A percentile compares a stretch with the other conserved stretches of the same genome.
Conservation (phyloP, 148 eudicot species). For the Silene uniflora region DNA sequence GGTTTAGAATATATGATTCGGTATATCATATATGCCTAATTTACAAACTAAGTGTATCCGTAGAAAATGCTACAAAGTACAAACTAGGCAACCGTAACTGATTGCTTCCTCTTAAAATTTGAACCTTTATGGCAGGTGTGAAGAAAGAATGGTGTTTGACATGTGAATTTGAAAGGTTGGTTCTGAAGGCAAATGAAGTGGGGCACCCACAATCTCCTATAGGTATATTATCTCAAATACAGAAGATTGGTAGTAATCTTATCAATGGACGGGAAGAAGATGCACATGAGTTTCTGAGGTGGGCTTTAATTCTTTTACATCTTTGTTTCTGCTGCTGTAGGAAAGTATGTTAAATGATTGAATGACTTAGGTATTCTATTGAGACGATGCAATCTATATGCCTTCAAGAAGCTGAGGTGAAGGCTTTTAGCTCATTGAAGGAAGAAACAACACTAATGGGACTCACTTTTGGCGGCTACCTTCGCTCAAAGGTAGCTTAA, state of each 20-base stretch:
- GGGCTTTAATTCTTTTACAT: background rate
- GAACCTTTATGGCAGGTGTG: constrained; percentile 37
- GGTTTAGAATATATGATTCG: no score
- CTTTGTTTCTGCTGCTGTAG: constrained; percentile 1
- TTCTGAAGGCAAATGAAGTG: constrained; percentile 53
- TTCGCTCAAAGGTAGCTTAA: constrained; percentile 67
- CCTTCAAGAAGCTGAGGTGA: constrained; percentile 56
- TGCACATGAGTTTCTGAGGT: constrained; percentile 91
- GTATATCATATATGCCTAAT: no score
- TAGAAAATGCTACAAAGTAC: no score
- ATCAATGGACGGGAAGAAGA: constrained; percentile 79
- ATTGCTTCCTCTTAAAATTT: background rate
- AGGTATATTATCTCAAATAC: constrained; percentile 55
- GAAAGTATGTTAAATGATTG: constrained; percentile 9
- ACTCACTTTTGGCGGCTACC: constrained; percentile 85
- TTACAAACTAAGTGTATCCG: no score
- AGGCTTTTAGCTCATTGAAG: constrained; percentile 40
- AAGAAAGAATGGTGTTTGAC: constrained; percentile 78
- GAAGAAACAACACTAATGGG: constrained; percentile 78
- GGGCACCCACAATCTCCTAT: constrained; percentile 55
- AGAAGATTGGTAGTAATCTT: constrained; percentile 63
- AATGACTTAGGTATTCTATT: constrained; percentile 53
- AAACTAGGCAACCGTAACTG: background rate
- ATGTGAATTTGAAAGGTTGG: constrained; percentile 71
- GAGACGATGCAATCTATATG: constrained; percentile 72